Percentiles rank a stretch among this genome's conserved stretches.
phyloP scores from a whole-genome alignment of 116 monocot species.

The Iris pallida region DNA sequence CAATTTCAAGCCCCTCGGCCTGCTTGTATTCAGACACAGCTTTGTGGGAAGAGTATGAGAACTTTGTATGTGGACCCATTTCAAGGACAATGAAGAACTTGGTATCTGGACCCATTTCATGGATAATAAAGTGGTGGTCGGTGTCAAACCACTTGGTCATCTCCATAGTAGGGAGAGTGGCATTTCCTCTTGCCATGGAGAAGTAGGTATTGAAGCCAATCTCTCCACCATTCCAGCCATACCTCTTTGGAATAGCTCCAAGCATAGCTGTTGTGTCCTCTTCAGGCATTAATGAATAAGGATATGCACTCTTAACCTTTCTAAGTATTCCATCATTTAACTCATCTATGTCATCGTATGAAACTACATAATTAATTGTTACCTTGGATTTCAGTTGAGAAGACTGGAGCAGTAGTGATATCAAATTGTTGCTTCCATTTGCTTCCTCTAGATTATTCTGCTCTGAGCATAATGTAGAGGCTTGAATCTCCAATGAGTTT shows the following conservation, averaged over 20 bases:
- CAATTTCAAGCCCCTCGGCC: slow-evolving; percentile 56
- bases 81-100: slow-evolving; percentile 62
- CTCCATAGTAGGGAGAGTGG: slow-evolving; percentile 45
- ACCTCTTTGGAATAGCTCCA: slow-evolving; percentile 33
- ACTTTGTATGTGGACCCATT: slow-evolving; percentile 49
- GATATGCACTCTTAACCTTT: too few species aligned
- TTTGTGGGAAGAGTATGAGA: slow-evolving; percentile 70
- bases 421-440: slow-evolving; percentile 10
- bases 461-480: not conserved
- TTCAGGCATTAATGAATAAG: too few species aligned
- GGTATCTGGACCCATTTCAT: slow-evolving; percentile 47
- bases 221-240: slow-evolving; percentile 34
- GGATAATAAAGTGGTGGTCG: slow-evolving; percentile 50
- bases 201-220: slow-evolving; percentile 40
- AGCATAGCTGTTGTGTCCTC: slow-evolving; percentile 32
- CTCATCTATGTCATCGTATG: too few species aligned
- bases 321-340: too few species aligned
- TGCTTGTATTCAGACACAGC: slow-evolving; percentile 69
- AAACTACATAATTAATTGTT: too few species aligned
- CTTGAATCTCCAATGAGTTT: not conserved
- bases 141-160: slow-evolving; percentile 62
- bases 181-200: slow-evolving; percentile 51
- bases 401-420: not conserved
- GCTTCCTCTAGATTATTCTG: slow-evolving; percentile 19
- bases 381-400: too few species aligned